Conservation (phyloP, 2,329 filamentous ascomycete species). For the Magnaporthiopsis incrustans region DNA sequence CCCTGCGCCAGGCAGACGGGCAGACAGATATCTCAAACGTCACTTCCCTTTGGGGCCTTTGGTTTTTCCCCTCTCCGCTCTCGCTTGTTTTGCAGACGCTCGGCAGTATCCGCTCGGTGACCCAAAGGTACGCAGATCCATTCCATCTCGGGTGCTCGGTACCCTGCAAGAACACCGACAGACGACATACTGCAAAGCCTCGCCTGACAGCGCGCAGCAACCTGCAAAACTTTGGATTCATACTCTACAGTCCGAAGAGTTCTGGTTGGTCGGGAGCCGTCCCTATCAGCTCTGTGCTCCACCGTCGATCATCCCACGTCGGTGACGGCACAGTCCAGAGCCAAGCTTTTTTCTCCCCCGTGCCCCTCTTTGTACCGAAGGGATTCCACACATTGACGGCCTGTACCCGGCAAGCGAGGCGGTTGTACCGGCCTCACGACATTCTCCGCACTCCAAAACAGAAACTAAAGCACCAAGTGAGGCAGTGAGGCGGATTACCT, state of each 20-base stretch:
- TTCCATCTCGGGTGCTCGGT: not conserved
- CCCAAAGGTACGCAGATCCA: not conserved
- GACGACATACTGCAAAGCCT: not conserved
- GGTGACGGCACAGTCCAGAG: not conserved
- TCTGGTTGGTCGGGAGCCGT: not conserved
- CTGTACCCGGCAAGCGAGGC: not conserved
- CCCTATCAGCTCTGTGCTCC: not conserved
- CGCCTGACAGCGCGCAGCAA: not conserved
- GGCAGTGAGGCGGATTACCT: slow-evolving; percentile 1
- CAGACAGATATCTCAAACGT: not conserved
- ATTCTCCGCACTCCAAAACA: not conserved
- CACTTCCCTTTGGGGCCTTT: not conserved
- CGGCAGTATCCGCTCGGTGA: not conserved
- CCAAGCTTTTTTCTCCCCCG: not conserved
- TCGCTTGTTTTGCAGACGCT: not conserved
- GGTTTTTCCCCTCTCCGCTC: no score
- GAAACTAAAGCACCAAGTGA: not conserved
- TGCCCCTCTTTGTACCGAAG: not conserved
- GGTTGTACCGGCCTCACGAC: not conserved
- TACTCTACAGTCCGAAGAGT: not conserved
- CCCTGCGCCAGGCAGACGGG: no score
- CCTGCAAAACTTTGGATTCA: not conserved
- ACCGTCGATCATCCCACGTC: not conserved
- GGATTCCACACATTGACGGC: not conserved
- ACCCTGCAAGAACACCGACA: not conserved